Evolutionary conservation across 306 rosid genomes (phyloP), one percentile per base, ranked within the genome.

Genomic region (Prunus mira): DNA sequence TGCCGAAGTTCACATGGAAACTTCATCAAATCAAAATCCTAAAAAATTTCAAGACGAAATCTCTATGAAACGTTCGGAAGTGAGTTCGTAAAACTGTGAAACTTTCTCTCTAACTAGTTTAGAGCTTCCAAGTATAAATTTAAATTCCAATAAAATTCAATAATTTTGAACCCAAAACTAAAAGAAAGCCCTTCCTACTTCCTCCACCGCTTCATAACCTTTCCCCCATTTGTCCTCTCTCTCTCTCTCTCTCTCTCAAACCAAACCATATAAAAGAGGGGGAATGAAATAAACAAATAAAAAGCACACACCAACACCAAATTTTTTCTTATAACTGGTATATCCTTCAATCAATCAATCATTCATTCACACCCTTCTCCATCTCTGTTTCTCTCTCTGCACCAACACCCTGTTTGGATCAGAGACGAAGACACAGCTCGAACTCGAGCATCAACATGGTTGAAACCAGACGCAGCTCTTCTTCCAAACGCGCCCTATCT

Each of bases 381-480:
- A 6, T 34, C 41, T 38, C 43, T 38, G 43, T 38, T 28, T 79
- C 49, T 82, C 57, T 55, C 74, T 61, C 66, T 52, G 72, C 50
- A 24, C 76, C 65, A 32, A 30, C 56, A 30, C 77, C 78, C 79
- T 82, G 76, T 67, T 82, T 80, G 88, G 88, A 84, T 86, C 88
- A 82, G 84, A 82, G 84, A 63, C 82, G 69, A 72, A 69, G 74
- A 78, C 66, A 50, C 52, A 57, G 9, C 46, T 4, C 10, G 6
- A 46, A 34, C 67, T 5, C 19, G 9, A 24, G 17, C 32, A n/a
- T 2, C 71, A 84, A 73, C 89, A 95, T 95, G 99, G 99, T 95
- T 69, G 99, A 95, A 76, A 95, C 98, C 64, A 87, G 98, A 67
- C 88, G 96, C 67, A 92, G 98, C 82, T 87, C 98, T 71, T 86